These are phyloP conservation scores for Closterium sp. DNA, from an alignment of 139 green algal species.

Conservation along the genomic window DNA sequence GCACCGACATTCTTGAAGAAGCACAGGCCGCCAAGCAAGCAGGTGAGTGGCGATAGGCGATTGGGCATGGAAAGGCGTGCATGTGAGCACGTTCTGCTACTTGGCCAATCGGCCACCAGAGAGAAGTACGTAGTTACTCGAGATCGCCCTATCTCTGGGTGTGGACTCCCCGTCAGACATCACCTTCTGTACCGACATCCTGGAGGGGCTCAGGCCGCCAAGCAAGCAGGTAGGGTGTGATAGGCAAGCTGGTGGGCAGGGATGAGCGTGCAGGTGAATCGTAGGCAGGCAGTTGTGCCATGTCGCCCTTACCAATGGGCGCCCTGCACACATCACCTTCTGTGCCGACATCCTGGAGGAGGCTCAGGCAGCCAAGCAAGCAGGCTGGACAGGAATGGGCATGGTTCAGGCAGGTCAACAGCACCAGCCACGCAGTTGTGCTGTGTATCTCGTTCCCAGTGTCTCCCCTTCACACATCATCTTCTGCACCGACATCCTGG, in stretches of 20 bases:
- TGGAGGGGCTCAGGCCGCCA: constrained; percentile 74
- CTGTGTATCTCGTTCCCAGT: no score
- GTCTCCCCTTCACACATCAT: constrained; percentile 73
- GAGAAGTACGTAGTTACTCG: constrained; percentile 66
- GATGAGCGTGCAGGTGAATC: no score
- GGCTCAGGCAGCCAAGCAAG: constrained; percentile 71
- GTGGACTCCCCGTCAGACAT: constrained; percentile 65
- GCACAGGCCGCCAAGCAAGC: constrained; percentile 70
- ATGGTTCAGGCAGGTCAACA: no score
- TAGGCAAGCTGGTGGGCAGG: no score
- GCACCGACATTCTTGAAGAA: constrained; percentile 80
- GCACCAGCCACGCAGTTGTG: no score
- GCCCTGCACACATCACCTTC: constrained; percentile 80
- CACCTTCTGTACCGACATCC: constrained; percentile 86
- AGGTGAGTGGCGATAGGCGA: neutral
- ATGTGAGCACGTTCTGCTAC: no score
- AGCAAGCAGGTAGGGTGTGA: constrained; percentile 31
- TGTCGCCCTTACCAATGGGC: no score
- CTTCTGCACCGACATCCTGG: constrained; percentile 84
- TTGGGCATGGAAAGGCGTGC: no score
- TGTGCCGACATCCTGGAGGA: constrained; percentile 81
- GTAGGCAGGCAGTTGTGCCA: no score
- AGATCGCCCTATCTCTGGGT: constrained; percentile 81
- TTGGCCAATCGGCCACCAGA: constrained; percentile 18
- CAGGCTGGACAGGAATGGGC: neutral